Percentiles rank a stretch among this genome's conserved stretches.
Conservation (phyloP, 345 rosid genomes). For the Acer campestre region DNA sequence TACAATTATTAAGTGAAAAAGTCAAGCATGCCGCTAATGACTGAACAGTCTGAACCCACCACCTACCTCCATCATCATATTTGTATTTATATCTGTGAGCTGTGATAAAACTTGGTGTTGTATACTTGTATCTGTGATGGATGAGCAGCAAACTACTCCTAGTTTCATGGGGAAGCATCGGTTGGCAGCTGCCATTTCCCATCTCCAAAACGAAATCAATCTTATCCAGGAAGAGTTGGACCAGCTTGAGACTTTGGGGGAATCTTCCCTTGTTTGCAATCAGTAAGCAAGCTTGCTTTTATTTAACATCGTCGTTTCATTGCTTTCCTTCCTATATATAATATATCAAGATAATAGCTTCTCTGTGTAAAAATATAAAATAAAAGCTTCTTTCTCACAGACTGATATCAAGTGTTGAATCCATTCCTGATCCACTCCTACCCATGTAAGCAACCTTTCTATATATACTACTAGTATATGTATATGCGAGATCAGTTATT, state of each 20-base stretch:
- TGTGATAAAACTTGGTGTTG: no score
- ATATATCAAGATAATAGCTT: background rate
- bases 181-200: slow-evolving; percentile 38
- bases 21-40: no score
- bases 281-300: slow-evolving; percentile 25
- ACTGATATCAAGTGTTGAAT: slow-evolving; percentile 36
- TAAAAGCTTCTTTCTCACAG: slow-evolving; percentile 18
- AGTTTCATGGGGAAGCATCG: slow-evolving; percentile 41
- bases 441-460: slow-evolving; percentile 32
- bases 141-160: slow-evolving; percentile 2
- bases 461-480: no score
- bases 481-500: no score
- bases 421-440: slow-evolving; percentile 46
- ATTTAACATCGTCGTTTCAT: background rate
- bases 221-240: slow-evolving; percentile 48
- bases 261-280: slow-evolving; percentile 46
- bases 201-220: slow-evolving; percentile 40
- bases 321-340: background rate
- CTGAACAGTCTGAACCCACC: no score
- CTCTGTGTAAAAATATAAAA: background rate
- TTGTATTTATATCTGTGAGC: no score
- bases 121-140: no score
- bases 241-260: slow-evolving; percentile 41
- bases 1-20: no score
- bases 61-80: no score